Evolutionary conservation across 352 stramenopile species (phyloP).

Genomic region (Phytopythium helicoides): DNA sequence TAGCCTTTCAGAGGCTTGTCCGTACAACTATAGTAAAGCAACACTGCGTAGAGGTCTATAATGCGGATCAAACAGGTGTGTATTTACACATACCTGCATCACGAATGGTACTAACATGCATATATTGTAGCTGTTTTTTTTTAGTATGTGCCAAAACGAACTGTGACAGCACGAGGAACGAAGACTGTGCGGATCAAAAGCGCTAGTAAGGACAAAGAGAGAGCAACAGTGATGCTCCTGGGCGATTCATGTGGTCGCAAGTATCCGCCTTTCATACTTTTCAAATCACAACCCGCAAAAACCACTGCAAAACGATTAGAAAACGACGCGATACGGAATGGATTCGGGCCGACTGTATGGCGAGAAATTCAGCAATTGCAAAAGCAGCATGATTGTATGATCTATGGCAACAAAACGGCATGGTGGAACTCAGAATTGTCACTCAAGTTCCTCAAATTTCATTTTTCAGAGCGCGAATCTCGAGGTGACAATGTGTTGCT

Average conservation of each 20-base stretch:
- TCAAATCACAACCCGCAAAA: too few species aligned
- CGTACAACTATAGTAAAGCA: background rate
- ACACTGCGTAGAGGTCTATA: slow-evolving; percentile 2
- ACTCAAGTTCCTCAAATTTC: slow-evolving; percentile 11
- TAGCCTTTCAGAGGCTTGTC: background rate
- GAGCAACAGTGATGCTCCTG: slow-evolving; percentile 4
- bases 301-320: too few species aligned
- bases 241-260: too few species aligned
- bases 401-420: slow-evolving; percentile 17
- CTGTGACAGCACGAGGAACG: background rate
- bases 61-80: slow-evolving; percentile 11
- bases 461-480: slow-evolving; percentile 8
- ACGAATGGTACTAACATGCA: background rate
- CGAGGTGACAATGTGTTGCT: slow-evolving; percentile 7
- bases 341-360: too few species aligned
- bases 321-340: too few species aligned
- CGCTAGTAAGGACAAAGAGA: slow-evolving; percentile 1
- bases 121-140: slow-evolving; percentile 3
- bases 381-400: too few species aligned
- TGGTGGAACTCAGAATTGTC: slow-evolving; percentile 14
- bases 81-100: too few species aligned
- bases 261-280: too few species aligned
- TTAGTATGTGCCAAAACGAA: slow-evolving; percentile 4
- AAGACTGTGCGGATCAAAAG: slow-evolving; percentile 8
- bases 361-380: too few species aligned